A percentile compares a stretch with the other conserved stretches of the same genome.
phyloP scores from a whole-genome alignment of 2,329 filamentous ascomycete genomes.

The Drechslerella dactyloides region DNA sequence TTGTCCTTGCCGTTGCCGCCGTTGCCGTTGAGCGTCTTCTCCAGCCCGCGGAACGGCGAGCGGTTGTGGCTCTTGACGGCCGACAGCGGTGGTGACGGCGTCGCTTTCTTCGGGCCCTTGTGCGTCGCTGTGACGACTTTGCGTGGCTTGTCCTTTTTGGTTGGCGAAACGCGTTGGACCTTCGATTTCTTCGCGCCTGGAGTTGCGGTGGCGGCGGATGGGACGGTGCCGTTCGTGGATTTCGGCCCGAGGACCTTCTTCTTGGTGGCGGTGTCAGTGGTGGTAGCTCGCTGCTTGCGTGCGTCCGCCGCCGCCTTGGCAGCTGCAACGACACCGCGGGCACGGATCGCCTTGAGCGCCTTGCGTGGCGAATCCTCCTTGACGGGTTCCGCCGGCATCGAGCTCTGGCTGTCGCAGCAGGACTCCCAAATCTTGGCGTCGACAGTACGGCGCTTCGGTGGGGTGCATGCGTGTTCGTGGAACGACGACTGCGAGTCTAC shows the following conservation, averaged over 20 bases:
- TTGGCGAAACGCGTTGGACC: conserved; percentile 27
- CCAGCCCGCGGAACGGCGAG: conserved; percentile 27
- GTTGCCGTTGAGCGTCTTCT: conserved; percentile 25
- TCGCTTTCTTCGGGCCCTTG: conserved; percentile 43
- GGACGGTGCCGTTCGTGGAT: conserved; percentile 19
- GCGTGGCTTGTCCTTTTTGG: conserved; percentile 33
- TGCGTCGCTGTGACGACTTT: conserved; percentile 35
- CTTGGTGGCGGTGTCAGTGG: conserved; percentile 14
- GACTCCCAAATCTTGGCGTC: conserved; percentile 55
- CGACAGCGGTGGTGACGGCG: conserved; percentile 36
- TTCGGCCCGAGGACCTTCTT: conserved; percentile 30
- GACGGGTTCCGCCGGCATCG: conserved; percentile 24
- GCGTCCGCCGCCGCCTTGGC: conserved; percentile 41
- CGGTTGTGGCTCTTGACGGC: conserved; percentile 36
- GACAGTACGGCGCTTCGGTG: conserved; percentile 50
- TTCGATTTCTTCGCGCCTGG: conserved; percentile 18
- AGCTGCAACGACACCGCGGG: conserved; percentile 34
- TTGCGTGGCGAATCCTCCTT: conserved; percentile 47
- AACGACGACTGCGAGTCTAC: conserved; percentile 21
- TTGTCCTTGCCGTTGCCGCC: conserved; percentile 36
- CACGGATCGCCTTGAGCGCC: conserved; percentile 45
- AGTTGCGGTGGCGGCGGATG: conserved; percentile 7
- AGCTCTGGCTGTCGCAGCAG: conserved; percentile 53
- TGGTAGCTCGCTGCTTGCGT: conserved; percentile 23
- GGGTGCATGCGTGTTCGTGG: conserved; percentile 27